Percentiles rank a stretch among this genome's conserved stretches.
These are phyloP conservation scores for Penicillium vulpinum DNA, from an alignment of 2,329 filamentous ascomycete genomes.

Conservation along the genomic window DNA sequence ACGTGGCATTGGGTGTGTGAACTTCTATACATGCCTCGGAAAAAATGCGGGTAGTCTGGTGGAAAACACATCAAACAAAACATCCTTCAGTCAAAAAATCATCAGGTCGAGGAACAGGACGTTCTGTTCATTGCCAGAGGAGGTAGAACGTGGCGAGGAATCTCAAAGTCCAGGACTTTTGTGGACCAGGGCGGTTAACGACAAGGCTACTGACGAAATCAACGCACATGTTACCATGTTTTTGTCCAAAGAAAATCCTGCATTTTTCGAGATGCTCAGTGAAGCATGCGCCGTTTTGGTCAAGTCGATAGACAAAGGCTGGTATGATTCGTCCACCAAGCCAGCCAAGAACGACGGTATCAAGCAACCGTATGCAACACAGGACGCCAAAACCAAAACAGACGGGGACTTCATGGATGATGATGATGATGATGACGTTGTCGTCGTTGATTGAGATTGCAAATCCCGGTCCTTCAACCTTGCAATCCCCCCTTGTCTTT, in stretches of 20 bases:
- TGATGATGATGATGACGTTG: constrained; percentile 38
- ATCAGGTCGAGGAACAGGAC: constrained; percentile 65
- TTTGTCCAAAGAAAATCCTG: constrained; percentile 44
- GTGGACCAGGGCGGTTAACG: constrained; percentile 75
- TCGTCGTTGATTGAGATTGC: constrained; percentile 33
- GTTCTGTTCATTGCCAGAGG: constrained; percentile 79
- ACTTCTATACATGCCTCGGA: constrained; percentile 84
- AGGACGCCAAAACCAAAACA: constrained; percentile 10
- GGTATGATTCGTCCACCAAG: constrained; percentile 37
- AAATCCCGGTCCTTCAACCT: background rate
- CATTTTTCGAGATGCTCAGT: constrained; percentile 43
- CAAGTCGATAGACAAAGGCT: constrained; percentile 42
- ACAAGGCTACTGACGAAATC: constrained; percentile 75
- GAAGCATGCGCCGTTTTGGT: constrained; percentile 42
- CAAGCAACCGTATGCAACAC: constrained; percentile 15
- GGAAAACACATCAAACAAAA: constrained; percentile 26
- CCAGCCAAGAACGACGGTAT: constrained; percentile 20
- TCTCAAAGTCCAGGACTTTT: constrained; percentile 38
- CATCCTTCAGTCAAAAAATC: constrained; percentile 39
- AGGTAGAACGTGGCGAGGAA: constrained; percentile 38
- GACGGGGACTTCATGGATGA: constrained; percentile 33
- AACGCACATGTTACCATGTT: constrained; percentile 68
- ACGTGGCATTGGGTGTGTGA: constrained; percentile 73
- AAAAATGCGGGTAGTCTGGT: constrained; percentile 55
- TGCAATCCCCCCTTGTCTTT: background rate